Evolutionary conservation across 2,329 filamentous ascomycete species (phyloP), one percentile per base, ranked within the genome.

Genomic region (Claviceps digitariae): DNA sequence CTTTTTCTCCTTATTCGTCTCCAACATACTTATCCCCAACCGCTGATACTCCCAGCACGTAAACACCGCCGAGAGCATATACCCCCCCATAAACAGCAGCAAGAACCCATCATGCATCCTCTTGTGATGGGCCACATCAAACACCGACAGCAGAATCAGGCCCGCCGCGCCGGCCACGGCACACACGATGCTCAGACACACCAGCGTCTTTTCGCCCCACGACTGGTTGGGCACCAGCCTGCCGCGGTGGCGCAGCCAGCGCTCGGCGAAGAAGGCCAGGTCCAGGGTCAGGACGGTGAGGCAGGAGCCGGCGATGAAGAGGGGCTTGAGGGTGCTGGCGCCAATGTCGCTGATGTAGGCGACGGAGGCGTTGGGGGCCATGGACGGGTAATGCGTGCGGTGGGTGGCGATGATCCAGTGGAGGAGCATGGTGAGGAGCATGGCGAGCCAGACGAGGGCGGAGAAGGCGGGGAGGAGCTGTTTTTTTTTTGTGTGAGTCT

Each of bases 11-110:
- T 36, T 36, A 10, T 44, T 23, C 41, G 15, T 41, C 20, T 41
- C 38, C 38, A 36, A 71, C 76, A 52, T 67, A 80, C 79, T 84
- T 52, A 85, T 82, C 27, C 90, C 89, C 1, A 97, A 77, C 2
- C 87, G 83, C 63, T 93, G 85, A 67, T 95, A 96, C 67, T 96
- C 90, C 72, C 81, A 83, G 73, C 90, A 96, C 59, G 91, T 86
- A 68, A 90, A 91, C 60, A 96, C 77, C 53, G 91, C 90, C 4
- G 84, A 88, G 52, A 95, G 65, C 52, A 96, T 73, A 67, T 95
- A 97, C 36, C 89, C 93, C 15, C 69, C 82, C 65, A 96, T 88
- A 67, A 98, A 98, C 51, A 96, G 69, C 1, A 79, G 69, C 38
- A 98, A 71, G 69, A 95, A 95, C 2, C 81, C 73, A 62, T 88